Evolutionary conservation across 805 yeast species (phyloP), one percentile per base, ranked within the genome.

Genomic region (Starmerella bombicola): DNA sequence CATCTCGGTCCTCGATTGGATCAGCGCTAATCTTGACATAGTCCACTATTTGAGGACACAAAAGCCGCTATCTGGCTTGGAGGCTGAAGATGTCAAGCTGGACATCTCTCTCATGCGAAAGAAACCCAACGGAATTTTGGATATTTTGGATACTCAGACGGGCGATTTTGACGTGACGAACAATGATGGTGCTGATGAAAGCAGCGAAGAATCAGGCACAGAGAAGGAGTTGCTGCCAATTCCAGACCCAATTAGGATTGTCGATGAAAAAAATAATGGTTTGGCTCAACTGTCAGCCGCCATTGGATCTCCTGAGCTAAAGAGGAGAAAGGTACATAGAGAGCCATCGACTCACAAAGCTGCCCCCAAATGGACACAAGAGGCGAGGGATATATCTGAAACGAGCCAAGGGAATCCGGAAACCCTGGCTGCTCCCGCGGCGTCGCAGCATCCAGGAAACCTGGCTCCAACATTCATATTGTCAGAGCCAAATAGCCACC

Each of bases 11-110:
- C 33, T 45, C 17, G 55, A 51, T 40, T 47, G 54, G 46, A 50
- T 55, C 37, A 46, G 49, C 30, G 40, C 39, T 12, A 57, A 57
- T 42, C 45, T 56, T 16, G 51, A 50, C 33, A 50, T 52, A n/a
- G 57, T 51, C 19, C 40, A 46, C 25, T 30, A 33, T n/a, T 38
- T 57, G 19, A 41, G 50, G 2, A 18, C 43, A 5, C 44, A 40
- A 33, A 43, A 53, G 17, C 41, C 23, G 23, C 41, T 54, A 26
- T 31, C 52, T 9, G 31, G 43, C 3, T 49, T 56, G 17, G 50
- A 46, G 18, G 32, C 35, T 3, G 46, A 38, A 18, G 55, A 51
- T 26, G 47, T 48, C 22, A 40, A 34, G 5, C 35, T 40, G 5
- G 59, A 55, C 28, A 10, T 50, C 23, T 41, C 33, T 19, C 39